Conservation (phyloP, 495 filamentous ascomycete species). For the Penicillium samsonianum region DNA sequence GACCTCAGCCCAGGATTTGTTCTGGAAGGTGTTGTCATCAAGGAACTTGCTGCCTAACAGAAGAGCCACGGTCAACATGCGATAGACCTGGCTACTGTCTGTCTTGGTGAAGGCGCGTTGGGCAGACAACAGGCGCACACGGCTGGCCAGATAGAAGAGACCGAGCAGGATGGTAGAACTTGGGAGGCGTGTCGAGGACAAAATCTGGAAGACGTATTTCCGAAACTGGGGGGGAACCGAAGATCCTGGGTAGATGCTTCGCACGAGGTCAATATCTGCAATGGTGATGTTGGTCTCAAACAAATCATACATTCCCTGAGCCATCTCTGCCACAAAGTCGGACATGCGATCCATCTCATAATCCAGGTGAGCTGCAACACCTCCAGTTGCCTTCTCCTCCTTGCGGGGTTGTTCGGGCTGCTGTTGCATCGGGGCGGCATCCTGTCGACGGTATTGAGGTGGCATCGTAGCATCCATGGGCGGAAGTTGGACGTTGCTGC, state of each 20-base stretch:
- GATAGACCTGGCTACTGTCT: constrained; percentile 76
- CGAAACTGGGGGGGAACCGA: constrained; percentile 76
- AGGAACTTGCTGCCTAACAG: constrained; percentile 96
- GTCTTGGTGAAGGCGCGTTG: constrained; percentile 52
- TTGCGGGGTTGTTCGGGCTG: constrained; percentile 47
- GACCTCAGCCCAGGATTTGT: constrained; percentile 97
- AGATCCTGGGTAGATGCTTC: constrained; percentile 71
- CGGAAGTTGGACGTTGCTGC: constrained; percentile 46
- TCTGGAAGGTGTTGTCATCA: constrained; percentile 99
- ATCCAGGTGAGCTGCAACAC: constrained; percentile 93
- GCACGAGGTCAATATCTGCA: constrained; percentile 72
- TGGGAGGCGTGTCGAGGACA: constrained; percentile 91
- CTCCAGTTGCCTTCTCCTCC: constrained; percentile 66
- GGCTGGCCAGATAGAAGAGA: constrained; percentile 82
- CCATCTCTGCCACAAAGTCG: constrained; percentile 94
- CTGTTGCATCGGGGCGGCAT: constrained; percentile 35
- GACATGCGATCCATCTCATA: constrained; percentile 99
- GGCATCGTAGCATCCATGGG: constrained; percentile 46
- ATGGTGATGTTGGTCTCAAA: constrained; percentile 61
- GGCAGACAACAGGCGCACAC: constrained; percentile 72
- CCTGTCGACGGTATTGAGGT: constrained; percentile 48
- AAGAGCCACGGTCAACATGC: constrained; percentile 85
- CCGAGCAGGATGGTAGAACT: constrained; percentile 94
- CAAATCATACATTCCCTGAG: constrained; percentile 75
- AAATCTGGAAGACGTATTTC: constrained; percentile 92